Conservation (phyloP, 2,329 filamentous ascomycete genomes). For the Sclerotinia borealis region DNA sequence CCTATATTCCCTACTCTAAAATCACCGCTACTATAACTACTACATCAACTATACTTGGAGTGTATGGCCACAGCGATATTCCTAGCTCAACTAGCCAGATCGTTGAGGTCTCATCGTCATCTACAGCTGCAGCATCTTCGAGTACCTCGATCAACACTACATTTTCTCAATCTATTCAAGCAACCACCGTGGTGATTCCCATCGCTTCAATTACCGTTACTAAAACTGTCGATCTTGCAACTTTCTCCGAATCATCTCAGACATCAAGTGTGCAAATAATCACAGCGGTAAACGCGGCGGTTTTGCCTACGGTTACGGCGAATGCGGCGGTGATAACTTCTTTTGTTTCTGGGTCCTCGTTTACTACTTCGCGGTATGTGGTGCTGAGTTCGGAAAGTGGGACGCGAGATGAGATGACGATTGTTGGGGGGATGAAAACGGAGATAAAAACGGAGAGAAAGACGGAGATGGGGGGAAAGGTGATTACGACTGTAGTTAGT, state of each 20-base stretch:
- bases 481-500: background rate
- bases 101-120: background rate
- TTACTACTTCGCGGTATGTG: background rate
- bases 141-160: background rate
- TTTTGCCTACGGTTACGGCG: background rate
- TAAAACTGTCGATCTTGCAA: background rate
- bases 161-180: background rate
- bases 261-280: background rate
- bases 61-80: background rate
- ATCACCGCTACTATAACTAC: conserved; percentile 4
- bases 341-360: background rate
- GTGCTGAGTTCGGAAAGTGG: background rate
- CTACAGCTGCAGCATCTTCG: background rate
- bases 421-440: background rate
- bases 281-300: background rate
- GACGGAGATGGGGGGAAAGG: background rate
- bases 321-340: background rate
- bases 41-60: conserved; percentile 13
- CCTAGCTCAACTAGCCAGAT: background rate
- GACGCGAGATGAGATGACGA: background rate
- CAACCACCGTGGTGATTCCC: background rate
- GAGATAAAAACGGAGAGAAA: background rate
- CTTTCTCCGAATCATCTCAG: background rate
- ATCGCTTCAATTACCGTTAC: background rate
- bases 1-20: conserved; percentile 16